phyloP scores from a whole-genome alignment of 2,329 filamentous ascomycete species.

The Nemania serpens region DNA sequence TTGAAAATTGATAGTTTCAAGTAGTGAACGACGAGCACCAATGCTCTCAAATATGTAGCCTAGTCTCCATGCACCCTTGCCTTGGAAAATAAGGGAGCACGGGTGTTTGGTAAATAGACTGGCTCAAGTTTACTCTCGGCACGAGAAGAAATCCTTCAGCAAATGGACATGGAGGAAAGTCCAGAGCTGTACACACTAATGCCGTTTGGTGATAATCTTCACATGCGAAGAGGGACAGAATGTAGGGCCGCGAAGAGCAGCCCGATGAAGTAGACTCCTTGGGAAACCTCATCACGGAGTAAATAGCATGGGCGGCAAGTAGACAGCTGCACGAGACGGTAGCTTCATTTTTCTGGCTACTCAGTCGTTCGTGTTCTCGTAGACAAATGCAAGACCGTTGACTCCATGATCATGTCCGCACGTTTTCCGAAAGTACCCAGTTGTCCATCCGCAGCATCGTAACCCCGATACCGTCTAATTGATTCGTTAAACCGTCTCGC shows the following conservation, averaged over 20 bases:
- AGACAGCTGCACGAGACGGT: slow-evolving; percentile 34
- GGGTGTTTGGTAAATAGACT: slow-evolving; percentile 70
- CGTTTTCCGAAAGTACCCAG: slow-evolving; percentile 39
- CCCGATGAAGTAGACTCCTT: background rate
- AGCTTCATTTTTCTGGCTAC: slow-evolving; percentile 39
- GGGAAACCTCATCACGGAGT: background rate
- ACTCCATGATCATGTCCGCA: slow-evolving; percentile 44
- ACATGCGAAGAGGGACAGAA: slow-evolving; percentile 3
- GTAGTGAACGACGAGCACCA: background rate
- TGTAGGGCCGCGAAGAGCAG: background rate
- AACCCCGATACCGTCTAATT: slow-evolving; percentile 34
- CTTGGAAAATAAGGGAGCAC: slow-evolving; percentile 46
- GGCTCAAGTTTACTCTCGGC: slow-evolving; percentile 50
- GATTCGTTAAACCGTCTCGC: slow-evolving; percentile 70
- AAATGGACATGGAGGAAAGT: slow-evolving; percentile 47
- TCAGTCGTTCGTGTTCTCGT: slow-evolving; percentile 38
- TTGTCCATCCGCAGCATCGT: slow-evolving; percentile 39
- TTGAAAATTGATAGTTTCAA: background rate
- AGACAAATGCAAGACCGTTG: slow-evolving; percentile 43
- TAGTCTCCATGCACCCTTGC: slow-evolving; percentile 66
- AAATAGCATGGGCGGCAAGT: slow-evolving; percentile 4
- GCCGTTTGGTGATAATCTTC: slow-evolving; percentile 39
- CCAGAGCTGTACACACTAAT: slow-evolving; percentile 59
- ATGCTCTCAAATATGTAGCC: slow-evolving; percentile 51
- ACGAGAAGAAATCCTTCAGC: slow-evolving; percentile 56